These are phyloP conservation scores for Fusarium robinianum DNA, from an alignment of 2,329 filamentous ascomycete genomes.

Conservation along the genomic window DNA sequence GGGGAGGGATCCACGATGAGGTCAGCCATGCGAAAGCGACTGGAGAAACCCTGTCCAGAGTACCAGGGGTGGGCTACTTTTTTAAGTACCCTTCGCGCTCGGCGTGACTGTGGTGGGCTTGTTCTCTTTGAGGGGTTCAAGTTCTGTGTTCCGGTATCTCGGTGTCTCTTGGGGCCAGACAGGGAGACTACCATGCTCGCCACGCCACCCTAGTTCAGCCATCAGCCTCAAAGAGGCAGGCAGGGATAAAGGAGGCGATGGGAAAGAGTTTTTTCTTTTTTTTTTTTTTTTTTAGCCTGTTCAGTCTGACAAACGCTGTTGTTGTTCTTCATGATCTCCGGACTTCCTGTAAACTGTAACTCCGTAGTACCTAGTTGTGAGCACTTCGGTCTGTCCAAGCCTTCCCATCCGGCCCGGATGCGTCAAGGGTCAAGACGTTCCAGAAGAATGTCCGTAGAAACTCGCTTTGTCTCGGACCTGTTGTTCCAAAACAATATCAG, in stretches of 20 bases:
- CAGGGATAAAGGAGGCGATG: conserved; percentile 9
- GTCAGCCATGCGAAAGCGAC: conserved; percentile 28
- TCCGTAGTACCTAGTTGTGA: too few relatives aligned
- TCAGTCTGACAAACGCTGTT: too few relatives aligned
- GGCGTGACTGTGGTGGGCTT: not conserved
- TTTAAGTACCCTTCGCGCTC: not conserved
- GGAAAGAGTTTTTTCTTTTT: conserved; percentile 13
- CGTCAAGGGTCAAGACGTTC: too few relatives aligned
- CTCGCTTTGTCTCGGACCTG: too few relatives aligned
- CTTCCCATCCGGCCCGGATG: too few relatives aligned
- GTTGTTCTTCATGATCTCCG: too few relatives aligned
- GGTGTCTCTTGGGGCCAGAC: not conserved
- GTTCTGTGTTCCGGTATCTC: not conserved
- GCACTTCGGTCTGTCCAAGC: too few relatives aligned
- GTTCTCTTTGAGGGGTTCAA: not conserved
- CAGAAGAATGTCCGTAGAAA: too few relatives aligned
- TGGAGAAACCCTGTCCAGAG: conserved; percentile 32
- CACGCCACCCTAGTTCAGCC: conserved; percentile 8
- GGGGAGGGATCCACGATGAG: conserved; percentile 29
- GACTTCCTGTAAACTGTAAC: too few relatives aligned
- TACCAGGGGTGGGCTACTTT: not conserved
- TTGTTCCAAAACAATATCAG: too few relatives aligned
- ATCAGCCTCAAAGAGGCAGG: conserved; percentile 32
- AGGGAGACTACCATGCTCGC: not conserved
- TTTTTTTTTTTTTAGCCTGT: conserved; percentile 20